Conservation (phyloP, 176 grass and related monocot species). For the Elaeis guineensis region DNA sequence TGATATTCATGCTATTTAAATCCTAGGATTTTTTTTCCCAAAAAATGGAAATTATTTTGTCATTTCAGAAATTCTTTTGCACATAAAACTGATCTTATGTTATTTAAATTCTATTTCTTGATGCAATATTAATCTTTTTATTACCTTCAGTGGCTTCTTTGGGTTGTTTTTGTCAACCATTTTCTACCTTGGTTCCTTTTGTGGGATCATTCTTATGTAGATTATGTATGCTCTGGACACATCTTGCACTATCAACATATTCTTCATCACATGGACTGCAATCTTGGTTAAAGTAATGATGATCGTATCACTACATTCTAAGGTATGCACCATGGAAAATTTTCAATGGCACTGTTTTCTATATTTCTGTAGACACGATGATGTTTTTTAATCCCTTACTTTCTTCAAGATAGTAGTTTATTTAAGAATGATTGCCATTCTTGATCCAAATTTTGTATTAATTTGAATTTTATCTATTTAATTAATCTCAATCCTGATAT, state of each 20-base stretch:
- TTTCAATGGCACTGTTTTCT: neutral
- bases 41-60: no score
- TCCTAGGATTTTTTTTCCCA: no score
- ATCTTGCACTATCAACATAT: slow-evolving; percentile 67
- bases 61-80: no score
- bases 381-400: no score
- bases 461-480: no score
- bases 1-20: no score
- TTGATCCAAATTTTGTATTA: no score
- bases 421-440: no score
- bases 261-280: slow-evolving; percentile 76
- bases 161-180: slow-evolving; percentile 76
- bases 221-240: slow-evolving; percentile 46
- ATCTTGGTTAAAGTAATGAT: slow-evolving; percentile 69
- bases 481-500: no score
- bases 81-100: no score
- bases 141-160: slow-evolving; percentile 42
- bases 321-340: slow-evolving; percentile 30
- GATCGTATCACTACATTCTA: slow-evolving; percentile 75
- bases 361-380: neutral
- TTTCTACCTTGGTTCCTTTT: slow-evolving; percentile 62
- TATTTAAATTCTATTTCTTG: no score
- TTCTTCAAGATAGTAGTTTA: no score
- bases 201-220: slow-evolving; percentile 53
- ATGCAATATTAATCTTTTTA: neutral